These are phyloP conservation scores for Houttuynia cordata DNA, from an alignment of 164 flowering plant genomes.

Conservation along the genomic window DNA sequence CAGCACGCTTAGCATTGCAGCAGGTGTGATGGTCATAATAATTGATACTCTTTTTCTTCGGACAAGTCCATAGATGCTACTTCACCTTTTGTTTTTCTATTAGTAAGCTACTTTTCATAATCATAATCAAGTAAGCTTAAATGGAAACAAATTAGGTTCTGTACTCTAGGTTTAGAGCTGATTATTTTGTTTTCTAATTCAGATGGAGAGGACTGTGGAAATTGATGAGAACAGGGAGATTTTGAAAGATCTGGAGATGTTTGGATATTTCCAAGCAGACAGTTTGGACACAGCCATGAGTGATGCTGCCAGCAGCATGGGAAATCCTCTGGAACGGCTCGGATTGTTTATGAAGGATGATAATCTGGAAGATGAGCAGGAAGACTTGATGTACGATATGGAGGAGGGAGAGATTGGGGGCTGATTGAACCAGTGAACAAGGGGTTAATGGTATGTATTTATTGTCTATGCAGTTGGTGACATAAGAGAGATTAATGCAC, in stretches of 20 bases:
- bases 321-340: conserved; percentile 18
- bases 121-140: too few species aligned
- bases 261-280: conserved; percentile 16
- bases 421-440: not conserved
- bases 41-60: too few species aligned
- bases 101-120: too few species aligned
- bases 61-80: not conserved
- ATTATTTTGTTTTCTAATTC: conserved; percentile 1
- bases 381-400: conserved; percentile 1
- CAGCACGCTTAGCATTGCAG: conserved; percentile 58
- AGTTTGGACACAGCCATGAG: conserved; percentile 1
- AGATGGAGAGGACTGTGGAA: conserved; percentile 67
- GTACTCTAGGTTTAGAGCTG: too few species aligned
- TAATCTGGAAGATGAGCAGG: conserved; percentile 26
- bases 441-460: too few species aligned
- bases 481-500: too few species aligned
- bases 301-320: not conserved
- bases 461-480: too few species aligned
- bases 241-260: conserved; percentile 40
- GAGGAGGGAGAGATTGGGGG: conserved; percentile 1
- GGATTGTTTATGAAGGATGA: conserved; percentile 30
- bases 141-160: too few species aligned
- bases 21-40: conserved; percentile 25
- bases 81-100: not conserved
- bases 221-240: conserved; percentile 31